Percentiles rank a stretch among this genome's conserved stretches.
Evolutionary conservation across 2,329 filamentous ascomycete species (phyloP).

Genomic region (Colletotrichum echinochloae): DNA sequence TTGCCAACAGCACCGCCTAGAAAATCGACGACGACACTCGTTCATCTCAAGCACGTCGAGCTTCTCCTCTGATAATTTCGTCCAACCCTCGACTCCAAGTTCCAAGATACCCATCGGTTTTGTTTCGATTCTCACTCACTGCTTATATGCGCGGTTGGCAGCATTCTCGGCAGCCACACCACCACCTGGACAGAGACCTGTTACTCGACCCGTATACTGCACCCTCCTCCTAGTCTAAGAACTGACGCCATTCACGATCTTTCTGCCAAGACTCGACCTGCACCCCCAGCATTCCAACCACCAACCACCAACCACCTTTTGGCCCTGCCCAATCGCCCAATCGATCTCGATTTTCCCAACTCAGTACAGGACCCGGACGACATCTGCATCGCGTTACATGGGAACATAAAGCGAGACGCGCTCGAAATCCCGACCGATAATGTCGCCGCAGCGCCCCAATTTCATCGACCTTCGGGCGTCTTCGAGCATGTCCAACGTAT

Average conservation of each 20-base stretch:
- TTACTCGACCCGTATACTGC: constrained; percentile 28
- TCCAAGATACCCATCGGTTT: neutral
- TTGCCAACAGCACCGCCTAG: constrained; percentile 6
- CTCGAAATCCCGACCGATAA: constrained; percentile 40
- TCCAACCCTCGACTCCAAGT: neutral
- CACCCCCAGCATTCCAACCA: constrained; percentile 38
- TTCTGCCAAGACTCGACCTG: constrained; percentile 41
- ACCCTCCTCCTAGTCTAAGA: constrained; percentile 27
- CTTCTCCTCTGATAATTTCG: neutral
- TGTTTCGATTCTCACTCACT: constrained; percentile 43
- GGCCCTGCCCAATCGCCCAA: constrained; percentile 9
- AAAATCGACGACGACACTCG: constrained; percentile 32
- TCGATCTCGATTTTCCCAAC: constrained; percentile 18
- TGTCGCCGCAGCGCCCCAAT: constrained; percentile 68
- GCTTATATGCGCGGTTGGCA: constrained; percentile 33
- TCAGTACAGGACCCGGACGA: constrained; percentile 4
- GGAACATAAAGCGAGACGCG: constrained; percentile 19
- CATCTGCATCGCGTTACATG: constrained; percentile 27
- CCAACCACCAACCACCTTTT: constrained; percentile 38
- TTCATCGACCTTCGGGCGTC: constrained; percentile 70
- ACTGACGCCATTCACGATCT: constrained; percentile 44
- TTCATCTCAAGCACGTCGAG: constrained; percentile 10
- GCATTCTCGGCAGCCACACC: constrained; percentile 39
- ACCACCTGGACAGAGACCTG: constrained; percentile 26
- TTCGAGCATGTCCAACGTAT: constrained; percentile 58